Base-by-base conservation (phyloP, 768 basidiomycete species). In the Asterophora parasitica region DNA sequence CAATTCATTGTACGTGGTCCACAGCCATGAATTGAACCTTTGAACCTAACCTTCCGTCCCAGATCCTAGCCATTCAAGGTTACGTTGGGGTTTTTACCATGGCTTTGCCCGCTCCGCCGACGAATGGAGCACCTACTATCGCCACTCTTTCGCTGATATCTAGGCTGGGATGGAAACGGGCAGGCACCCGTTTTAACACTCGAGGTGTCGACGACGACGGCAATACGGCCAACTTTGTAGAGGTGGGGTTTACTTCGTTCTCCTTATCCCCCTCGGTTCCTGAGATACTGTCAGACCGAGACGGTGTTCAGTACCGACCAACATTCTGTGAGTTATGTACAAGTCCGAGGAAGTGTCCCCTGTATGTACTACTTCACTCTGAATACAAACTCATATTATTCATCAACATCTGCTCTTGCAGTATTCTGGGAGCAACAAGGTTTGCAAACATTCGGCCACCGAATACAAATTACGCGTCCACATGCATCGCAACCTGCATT, bases 371-470 rank as follows among this genome's bases (percentile, higher is more conserved):
- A 45, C 49, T 58, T 56, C 52, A 35, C 46, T 38, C 53, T 52
- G 27, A 47, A 55, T 55, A 51, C 44, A 44, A 50, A 43, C 43
- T 16, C 34, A 49, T 39, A 12, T 40, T 27, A 51, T 55, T 45
- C 51, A 41, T 54, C 51, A 11, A 37, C 58, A 55, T 36, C 44
- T 48, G 16, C 48, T 37, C 37, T 46, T 45, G 38, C 60, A 93
- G 92, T 98, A 49, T 99, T 99, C 64, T 99, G 96, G 96, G 95
- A 98, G 64, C 95, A 99, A 60, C 92, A 95, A 67, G 93, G 92
- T 20, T 64, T 94, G 33, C 92, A 94, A 61, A 94, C 95, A 0
- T 93, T 99, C 60, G 90, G 92, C 31, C 92, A 92, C 55, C 81
- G 82, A 47, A 92, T 99, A 34, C 93, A 97, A 62, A 91, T 99